These are phyloP conservation scores for Rutstroemia sp. DNA, from an alignment of 2,329 filamentous ascomycete species.

Conservation along the genomic window DNA sequence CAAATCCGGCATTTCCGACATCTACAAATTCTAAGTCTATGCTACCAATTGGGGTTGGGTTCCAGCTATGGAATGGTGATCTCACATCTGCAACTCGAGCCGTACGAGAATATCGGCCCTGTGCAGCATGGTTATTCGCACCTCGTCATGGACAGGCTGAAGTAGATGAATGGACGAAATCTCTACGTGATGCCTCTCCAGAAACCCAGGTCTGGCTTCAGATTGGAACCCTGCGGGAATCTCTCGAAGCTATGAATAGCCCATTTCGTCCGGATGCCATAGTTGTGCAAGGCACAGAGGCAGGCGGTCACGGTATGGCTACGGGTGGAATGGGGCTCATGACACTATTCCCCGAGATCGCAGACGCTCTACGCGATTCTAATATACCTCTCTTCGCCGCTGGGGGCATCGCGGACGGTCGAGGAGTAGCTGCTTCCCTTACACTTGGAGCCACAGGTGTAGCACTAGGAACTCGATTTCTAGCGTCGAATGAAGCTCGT, in stretches of 20 bases:
- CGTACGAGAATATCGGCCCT: too few relatives aligned
- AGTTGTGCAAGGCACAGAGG: slow-evolving; percentile 32
- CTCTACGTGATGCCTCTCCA: too few relatives aligned
- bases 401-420: slow-evolving; percentile 31
- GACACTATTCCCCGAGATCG: slow-evolving; percentile 29
- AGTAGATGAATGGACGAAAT: too few relatives aligned
- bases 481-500: slow-evolving; percentile 38
- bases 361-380: slow-evolving; percentile 21
- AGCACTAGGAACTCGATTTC: slow-evolving; percentile 43
- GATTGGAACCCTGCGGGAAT: slow-evolving; percentile 26
- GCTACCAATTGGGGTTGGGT: too few relatives aligned
- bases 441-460: slow-evolving; percentile 34
- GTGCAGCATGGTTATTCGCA: too few relatives aligned
- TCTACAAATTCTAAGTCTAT: too few relatives aligned
- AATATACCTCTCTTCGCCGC: slow-evolving; percentile 28
- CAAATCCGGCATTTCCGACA: too few relatives aligned
- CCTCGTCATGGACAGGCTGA: too few relatives aligned
- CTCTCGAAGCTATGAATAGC: slow-evolving; percentile 11
- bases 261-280: slow-evolving; percentile 25
- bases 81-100: too few relatives aligned
- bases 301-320: slow-evolving; percentile 31
- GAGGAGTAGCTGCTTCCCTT: slow-evolving; percentile 30
- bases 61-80: too few relatives aligned
- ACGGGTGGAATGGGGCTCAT: slow-evolving; percentile 25
- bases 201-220: slow-evolving; percentile 28